These are phyloP conservation scores for Mercurialis annua DNA, from an alignment of 345 rosid genomes.

Conservation along the genomic window DNA sequence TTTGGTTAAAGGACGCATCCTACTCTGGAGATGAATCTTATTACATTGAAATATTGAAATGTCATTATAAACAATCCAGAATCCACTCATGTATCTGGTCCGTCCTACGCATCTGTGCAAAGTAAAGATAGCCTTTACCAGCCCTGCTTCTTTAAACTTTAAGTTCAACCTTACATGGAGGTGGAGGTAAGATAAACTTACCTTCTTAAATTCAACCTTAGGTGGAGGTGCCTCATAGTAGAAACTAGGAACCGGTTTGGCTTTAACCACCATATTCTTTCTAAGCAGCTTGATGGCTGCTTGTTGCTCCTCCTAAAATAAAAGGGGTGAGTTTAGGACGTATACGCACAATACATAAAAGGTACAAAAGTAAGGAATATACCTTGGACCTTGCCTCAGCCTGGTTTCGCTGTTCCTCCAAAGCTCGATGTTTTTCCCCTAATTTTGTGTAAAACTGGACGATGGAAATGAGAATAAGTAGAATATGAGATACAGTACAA, in stretches of 20 bases:
- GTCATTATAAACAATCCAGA: neutral
- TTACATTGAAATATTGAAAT: neutral
- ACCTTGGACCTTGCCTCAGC: constrained; percentile 82
- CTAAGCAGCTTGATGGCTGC: constrained; percentile 89
- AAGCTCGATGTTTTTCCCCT: constrained; percentile 74
- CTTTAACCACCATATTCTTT: constrained; percentile 70
- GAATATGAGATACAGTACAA: constrained; percentile 16
- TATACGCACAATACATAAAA: neutral
- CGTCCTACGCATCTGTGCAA: neutral
- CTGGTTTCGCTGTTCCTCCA: constrained; percentile 74
- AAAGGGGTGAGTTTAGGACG: neutral
- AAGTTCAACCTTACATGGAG: neutral
- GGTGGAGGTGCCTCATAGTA: constrained; percentile 90
- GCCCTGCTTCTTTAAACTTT: constrained; percentile 2
- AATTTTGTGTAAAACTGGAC: constrained; percentile 74
- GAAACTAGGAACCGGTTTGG: constrained; percentile 92
- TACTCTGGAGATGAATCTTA: neutral
- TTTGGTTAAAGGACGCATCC: neutral
- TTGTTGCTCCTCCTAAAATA: constrained; percentile 92
- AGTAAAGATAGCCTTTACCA: neutral
- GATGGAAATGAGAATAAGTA: constrained; percentile 20
- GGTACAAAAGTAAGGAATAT: neutral
- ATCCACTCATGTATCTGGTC: neutral
- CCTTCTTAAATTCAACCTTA: constrained; percentile 83
- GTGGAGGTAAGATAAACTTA: constrained; percentile 21